These are phyloP conservation scores for Francoa sonchifolia DNA, from an alignment of 441 rosid genomes.

Conservation along the genomic window DNA sequence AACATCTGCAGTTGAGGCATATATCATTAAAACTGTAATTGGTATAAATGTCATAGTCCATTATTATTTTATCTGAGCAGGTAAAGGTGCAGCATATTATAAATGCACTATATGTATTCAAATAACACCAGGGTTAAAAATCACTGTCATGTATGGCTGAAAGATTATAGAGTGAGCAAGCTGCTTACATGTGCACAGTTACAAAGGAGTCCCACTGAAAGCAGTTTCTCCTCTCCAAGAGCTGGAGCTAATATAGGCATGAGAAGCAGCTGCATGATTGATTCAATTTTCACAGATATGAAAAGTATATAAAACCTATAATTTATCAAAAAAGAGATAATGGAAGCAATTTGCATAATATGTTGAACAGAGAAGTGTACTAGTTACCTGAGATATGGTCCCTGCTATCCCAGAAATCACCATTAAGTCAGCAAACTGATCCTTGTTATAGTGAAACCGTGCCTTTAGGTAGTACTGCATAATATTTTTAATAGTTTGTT, in stretches of 20 bases:
- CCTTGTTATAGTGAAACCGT: slow-evolving; percentile 63
- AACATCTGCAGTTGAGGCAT: slow-evolving; percentile 43
- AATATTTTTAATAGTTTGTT: too few species aligned
- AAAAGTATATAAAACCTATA: too few species aligned
- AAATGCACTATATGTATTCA: too few species aligned
- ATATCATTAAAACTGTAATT: slow-evolving; percentile 4
- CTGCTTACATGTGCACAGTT: slow-evolving; percentile 52
- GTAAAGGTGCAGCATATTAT: not conserved
- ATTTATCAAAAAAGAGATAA: slow-evolving; percentile 6
- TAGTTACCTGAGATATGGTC: slow-evolving; percentile 65
- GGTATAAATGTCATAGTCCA: not conserved
- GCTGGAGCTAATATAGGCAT: slow-evolving; percentile 63
- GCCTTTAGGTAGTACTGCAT: slow-evolving; percentile 82
- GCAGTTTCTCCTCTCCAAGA: slow-evolving; percentile 65
- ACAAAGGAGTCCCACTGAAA: slow-evolving; percentile 64
- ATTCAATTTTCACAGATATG: slow-evolving; percentile 1
- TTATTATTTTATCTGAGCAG: not conserved
- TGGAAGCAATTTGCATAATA: not conserved
- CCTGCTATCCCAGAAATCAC: slow-evolving; percentile 70
- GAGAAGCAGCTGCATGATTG: slow-evolving; percentile 45
- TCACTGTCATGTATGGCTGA: not conserved
- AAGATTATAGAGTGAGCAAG: slow-evolving; percentile 3
- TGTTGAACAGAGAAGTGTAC: slow-evolving; percentile 2
- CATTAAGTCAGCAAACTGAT: slow-evolving; percentile 84
- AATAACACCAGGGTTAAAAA: too few species aligned